Base-by-base conservation (phyloP, 2,329 filamentous ascomycete genomes). In the Beauveria australis region DNA sequence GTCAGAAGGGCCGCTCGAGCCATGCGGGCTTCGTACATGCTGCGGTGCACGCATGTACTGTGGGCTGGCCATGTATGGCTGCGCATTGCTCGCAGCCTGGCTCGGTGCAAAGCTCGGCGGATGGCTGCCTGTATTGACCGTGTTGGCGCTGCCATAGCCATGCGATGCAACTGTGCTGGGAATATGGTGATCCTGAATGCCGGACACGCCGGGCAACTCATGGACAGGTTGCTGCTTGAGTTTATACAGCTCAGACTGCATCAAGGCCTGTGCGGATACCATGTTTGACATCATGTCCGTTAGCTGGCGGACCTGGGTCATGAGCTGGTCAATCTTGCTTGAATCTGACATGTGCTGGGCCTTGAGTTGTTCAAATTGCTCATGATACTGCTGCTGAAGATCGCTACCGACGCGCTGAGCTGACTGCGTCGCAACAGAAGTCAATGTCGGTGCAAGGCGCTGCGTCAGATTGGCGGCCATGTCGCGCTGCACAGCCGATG, bases 271-370 rank as follows among this genome's bases (percentile, higher is more conserved):
- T 1, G 82, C 81, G 5, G 83, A 75, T 5, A 86, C 86, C 86
- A 93, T 86, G 14, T 82, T 82, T 44, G 85, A 83, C 26, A 93
- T 80, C 49, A 86, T 89, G 64, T 87, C 84, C 3, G 86, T 83
- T 61, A 92, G 78, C 26, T 83, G 81, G 37, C 81, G 81, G 5
- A 91, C 85, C 33, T 89, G 80, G 16, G 81, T 79, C 8, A 86
- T 80, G n/a, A 93, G 79, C 67, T 89, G 83, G 59, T 89, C 84
- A 61, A 92, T 88, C 79, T 92, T 92, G 65, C 78, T 76, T 58
- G 74, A 76, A 60, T 86, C 81, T 3, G 76, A 75, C 6, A 71
- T 71, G 33, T 79, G 77, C 59, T 81, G 80, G n/a, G 75, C 75
- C 64, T 79, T 76, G 68, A 85, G 70, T 40, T 77, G 75, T 59